phyloP scores from a whole-genome alignment of 2,329 filamentous ascomycete genomes.

The Fusarium circinatum region DNA sequence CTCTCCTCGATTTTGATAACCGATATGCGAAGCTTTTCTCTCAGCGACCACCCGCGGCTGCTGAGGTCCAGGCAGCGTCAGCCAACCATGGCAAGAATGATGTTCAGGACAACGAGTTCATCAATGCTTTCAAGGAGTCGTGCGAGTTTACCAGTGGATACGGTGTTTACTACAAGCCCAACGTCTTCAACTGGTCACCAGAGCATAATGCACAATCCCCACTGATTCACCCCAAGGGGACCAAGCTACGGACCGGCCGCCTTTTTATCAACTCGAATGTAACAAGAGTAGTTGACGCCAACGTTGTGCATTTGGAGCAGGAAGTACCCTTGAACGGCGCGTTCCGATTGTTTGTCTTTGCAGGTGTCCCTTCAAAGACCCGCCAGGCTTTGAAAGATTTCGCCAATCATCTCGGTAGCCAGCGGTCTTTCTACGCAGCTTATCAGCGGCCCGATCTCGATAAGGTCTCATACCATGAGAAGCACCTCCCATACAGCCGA shows the following conservation, averaged over 20 bases:
- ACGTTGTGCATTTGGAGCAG: slow-evolving; percentile 90
- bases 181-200: slow-evolving; percentile 84
- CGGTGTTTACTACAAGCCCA: slow-evolving; percentile 85
- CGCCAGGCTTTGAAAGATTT: slow-evolving; percentile 76
- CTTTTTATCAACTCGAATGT: slow-evolving; percentile 83
- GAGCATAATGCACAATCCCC: slow-evolving; percentile 76
- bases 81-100: slow-evolving; percentile 42
- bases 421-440: slow-evolving; percentile 76
- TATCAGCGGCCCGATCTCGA: slow-evolving; percentile 72
- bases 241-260: slow-evolving; percentile 76
- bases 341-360: slow-evolving; percentile 88
- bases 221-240: slow-evolving; percentile 73
- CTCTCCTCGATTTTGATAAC: slow-evolving; percentile 85
- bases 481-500: slow-evolving; percentile 82
- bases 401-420: slow-evolving; percentile 69
- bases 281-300: slow-evolving; percentile 87
- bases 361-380: slow-evolving; percentile 71
- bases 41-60: slow-evolving; percentile 75
- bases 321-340: slow-evolving; percentile 89
- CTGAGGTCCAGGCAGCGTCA: slow-evolving; percentile 76
- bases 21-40: slow-evolving; percentile 93
- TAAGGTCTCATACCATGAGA: slow-evolving; percentile 78
- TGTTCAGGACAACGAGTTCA: slow-evolving; percentile 77
- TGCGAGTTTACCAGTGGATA: slow-evolving; percentile 96
- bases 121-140: slow-evolving; percentile 88